Percentiles rank a stretch among this genome's conserved stretches.
Evolutionary conservation across 140 eudicot genomes (phyloP).

Genomic region (Eryngium alpinum): DNA sequence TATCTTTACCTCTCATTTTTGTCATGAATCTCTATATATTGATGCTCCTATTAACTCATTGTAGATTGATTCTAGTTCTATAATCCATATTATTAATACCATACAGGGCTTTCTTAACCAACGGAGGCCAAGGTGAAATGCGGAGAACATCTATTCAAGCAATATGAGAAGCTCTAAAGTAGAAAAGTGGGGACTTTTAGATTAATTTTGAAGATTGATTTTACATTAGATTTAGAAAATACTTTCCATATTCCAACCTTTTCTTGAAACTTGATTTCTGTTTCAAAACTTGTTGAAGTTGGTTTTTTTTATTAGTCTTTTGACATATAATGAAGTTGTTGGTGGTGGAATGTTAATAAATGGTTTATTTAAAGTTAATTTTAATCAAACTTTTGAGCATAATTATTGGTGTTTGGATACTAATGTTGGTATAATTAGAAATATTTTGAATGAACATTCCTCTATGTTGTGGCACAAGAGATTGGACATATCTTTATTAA

Average conservation of each 20-base stretch:
- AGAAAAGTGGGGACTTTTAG: constrained; percentile 18
- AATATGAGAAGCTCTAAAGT: constrained; percentile 6
- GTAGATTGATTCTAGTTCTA: constrained; percentile 24
- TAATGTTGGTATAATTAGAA: neutral
- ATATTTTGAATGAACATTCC: constrained; percentile 8
- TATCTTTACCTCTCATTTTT: constrained; percentile 1
- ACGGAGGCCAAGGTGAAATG: constrained; percentile 17
- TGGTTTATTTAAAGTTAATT: too few species aligned
- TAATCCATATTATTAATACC: constrained; percentile 13
- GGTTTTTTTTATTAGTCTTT: neutral
- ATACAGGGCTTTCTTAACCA: constrained; percentile 11
- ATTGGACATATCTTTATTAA: constrained; percentile 16
- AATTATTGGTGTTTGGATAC: neutral
- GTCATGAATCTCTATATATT: constrained; percentile 12
- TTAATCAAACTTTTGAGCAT: neutral
- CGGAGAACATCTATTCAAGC: constrained; percentile 11
- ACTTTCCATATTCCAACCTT: constrained; percentile 7
- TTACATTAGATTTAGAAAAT: constrained; percentile 9
- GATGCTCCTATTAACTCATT: constrained; percentile 15
- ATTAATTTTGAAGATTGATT: constrained; percentile 8
- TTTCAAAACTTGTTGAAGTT: constrained; percentile 10
- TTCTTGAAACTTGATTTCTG: constrained; percentile 20
- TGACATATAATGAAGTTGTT: neutral
- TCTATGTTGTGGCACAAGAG: constrained; percentile 12
- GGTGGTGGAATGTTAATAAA: neutral